Percentiles rank a stretch among this genome's conserved stretches.
Evolutionary conservation across 1,284 basidiomycete species (phyloP).

Genomic region (Paramarasmius palmivorus): DNA sequence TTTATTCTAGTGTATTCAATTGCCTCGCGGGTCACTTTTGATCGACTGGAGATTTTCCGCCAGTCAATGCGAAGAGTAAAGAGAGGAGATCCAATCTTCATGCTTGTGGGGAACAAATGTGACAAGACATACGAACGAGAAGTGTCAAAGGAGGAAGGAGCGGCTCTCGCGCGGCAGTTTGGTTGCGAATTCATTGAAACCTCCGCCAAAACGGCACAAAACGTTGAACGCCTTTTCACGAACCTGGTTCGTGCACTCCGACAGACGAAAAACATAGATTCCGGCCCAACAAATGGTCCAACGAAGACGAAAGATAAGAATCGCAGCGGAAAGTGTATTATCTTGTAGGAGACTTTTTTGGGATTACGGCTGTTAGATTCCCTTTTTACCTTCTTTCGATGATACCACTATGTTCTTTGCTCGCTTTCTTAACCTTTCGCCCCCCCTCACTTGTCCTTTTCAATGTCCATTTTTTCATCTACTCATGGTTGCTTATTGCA

Average conservation of each 20-base stretch:
- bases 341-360: constrained; percentile 72
- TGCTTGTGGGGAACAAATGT: constrained; percentile 92
- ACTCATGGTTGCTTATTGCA: constrained; percentile 19
- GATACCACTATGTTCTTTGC: constrained; percentile 67
- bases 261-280: constrained; percentile 54
- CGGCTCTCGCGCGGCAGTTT: constrained; percentile 80
- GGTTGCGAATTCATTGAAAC: constrained; percentile 97
- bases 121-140: constrained; percentile 87
- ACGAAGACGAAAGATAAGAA: constrained; percentile 39
- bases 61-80: constrained; percentile 95
- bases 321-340: constrained; percentile 63
- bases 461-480: constrained; percentile 20
- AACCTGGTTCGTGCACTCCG: constrained; percentile 89
- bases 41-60: constrained; percentile 92
- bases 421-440: constrained; percentile 33
- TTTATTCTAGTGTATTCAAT: constrained; percentile 99
- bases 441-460: constrained; percentile 33
- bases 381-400: constrained; percentile 60
- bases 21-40: constrained; percentile 91
- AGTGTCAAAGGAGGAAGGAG: constrained; percentile 88
- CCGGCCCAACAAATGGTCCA: constrained; percentile 31
- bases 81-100: constrained; percentile 82
- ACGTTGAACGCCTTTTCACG: constrained; percentile 94
- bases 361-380: constrained; percentile 66
- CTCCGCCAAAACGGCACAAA: constrained; percentile 92